Evolutionary conservation across 805 yeast species (phyloP).

Genomic region (Hanseniaspora mollemarum): DNA sequence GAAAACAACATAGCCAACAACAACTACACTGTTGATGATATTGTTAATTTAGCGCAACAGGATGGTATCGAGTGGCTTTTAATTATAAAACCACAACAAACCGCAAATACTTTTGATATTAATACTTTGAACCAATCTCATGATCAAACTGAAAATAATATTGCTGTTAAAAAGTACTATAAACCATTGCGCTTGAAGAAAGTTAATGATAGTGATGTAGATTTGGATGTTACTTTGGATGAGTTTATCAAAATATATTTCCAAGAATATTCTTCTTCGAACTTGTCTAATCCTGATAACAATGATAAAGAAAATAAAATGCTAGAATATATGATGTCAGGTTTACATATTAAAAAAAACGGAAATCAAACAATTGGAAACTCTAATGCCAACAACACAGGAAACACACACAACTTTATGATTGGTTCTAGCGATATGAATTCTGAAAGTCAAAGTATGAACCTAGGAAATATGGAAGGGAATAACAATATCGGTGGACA

Average conservation of each 20-base stretch:
- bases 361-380: background rate
- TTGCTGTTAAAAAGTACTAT: conserved; percentile 38
- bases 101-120: conserved; percentile 19
- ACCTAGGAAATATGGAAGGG: background rate
- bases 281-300: background rate
- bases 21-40: conserved; percentile 51
- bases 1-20: conserved; percentile 18
- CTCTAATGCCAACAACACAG: background rate
- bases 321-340: conserved; percentile 14
- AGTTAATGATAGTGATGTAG: conserved; percentile 41
- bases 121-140: conserved; percentile 15
- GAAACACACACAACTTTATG: background rate
- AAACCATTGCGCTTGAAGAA: conserved; percentile 70
- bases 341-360: conserved; percentile 1
- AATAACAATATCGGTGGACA: background rate
- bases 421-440: background rate
- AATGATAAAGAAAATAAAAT: background rate
- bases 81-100: conserved; percentile 55
- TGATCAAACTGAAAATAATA: conserved; percentile 4
- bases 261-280: conserved; percentile 14
- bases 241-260: conserved; percentile 46
- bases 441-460: background rate
- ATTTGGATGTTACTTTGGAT: conserved; percentile 58
- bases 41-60: conserved; percentile 46
- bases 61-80: conserved; percentile 73